phyloP scores from a whole-genome alignment of 2,329 filamentous ascomycete genomes.

The Hypoxylon sp. region DNA sequence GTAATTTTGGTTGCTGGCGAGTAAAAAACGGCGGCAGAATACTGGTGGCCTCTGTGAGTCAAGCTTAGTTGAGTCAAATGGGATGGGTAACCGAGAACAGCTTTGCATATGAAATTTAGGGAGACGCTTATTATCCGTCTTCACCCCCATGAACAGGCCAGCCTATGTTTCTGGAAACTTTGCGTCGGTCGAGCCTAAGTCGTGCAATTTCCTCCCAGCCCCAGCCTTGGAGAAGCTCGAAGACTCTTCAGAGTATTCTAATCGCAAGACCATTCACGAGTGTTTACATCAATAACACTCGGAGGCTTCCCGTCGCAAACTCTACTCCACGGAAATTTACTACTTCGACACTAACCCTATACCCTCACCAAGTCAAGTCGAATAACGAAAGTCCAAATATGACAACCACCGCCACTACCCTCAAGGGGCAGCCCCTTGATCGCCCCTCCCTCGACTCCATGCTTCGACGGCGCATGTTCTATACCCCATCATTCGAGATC shows the following conservation, averaged over 20 bases:
- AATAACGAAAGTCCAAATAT: conserved; percentile 51
- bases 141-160: conserved; percentile 31
- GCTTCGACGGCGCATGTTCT: conserved; percentile 90
- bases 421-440: conserved; percentile 91
- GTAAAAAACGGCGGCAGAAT: conserved; percentile 29
- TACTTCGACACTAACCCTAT: conserved; percentile 19
- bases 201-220: conserved; percentile 20
- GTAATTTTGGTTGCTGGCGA: conserved; percentile 23
- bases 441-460: conserved; percentile 83
- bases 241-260: conserved; percentile 13
- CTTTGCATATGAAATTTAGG: conserved; percentile 26
- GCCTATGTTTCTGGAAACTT: conserved; percentile 23
- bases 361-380: conserved; percentile 1
- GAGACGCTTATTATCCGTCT: conserved; percentile 24
- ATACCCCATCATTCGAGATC: conserved; percentile 95
- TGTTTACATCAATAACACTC: not conserved
- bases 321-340: conserved; percentile 17
- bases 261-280: conserved; percentile 11
- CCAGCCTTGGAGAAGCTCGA: conserved; percentile 17
- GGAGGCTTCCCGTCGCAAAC: conserved; percentile 19
- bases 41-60: conserved; percentile 34
- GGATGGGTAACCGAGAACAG: conserved; percentile 9
- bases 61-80: conserved; percentile 23
- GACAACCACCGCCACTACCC: conserved; percentile 73
- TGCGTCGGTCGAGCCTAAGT: conserved; percentile 28